Evolutionary conservation across 495 filamentous ascomycete species (phyloP).

Genomic region (Aspergillus wentii): DNA sequence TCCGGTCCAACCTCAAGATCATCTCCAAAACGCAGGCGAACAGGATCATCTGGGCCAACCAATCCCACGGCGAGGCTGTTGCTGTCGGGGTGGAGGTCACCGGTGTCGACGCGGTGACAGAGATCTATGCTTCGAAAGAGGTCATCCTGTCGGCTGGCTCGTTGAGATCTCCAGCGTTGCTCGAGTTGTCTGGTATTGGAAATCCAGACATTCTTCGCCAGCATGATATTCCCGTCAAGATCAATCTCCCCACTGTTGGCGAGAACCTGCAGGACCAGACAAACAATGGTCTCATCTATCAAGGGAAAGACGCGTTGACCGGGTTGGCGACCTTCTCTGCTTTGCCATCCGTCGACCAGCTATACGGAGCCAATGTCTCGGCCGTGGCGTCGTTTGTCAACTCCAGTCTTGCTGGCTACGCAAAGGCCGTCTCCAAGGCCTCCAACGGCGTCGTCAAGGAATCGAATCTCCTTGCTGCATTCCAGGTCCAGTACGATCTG

Average conservation of each 20-base stretch:
- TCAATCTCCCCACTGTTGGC: conserved; percentile 34
- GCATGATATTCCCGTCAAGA: conserved; percentile 20
- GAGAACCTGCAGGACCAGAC: conserved; percentile 40
- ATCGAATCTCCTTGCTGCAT: conserved; percentile 21
- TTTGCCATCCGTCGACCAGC: not conserved
- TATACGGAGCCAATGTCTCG: conserved; percentile 15
- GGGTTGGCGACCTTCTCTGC: not conserved
- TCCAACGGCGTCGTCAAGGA: conserved; percentile 18
- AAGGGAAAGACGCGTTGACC: not conserved
- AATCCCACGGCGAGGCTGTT: no score
- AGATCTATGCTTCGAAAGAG: conserved; percentile 30
- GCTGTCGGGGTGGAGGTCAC: no score
- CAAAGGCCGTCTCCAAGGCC: conserved; percentile 17
- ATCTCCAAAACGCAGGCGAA: conserved; percentile 27
- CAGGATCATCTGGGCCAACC: conserved; percentile 24
- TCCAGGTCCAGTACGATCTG: conserved; percentile 33
- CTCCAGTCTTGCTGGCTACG: conserved; percentile 20
- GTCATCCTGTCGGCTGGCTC: conserved; percentile 49
- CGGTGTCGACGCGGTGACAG: no score
- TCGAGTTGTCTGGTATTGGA: conserved; percentile 51
- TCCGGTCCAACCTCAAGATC: conserved; percentile 11
- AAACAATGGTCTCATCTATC: conserved; percentile 2
- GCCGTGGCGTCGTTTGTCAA: conserved; percentile 15
- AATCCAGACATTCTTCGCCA: conserved; percentile 17
- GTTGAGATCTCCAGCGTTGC: conserved; percentile 46